Percentiles rank a stretch among this genome's conserved stretches.
Conservation (phyloP, 306 rosid species). For the Inga leiocalycina region DNA sequence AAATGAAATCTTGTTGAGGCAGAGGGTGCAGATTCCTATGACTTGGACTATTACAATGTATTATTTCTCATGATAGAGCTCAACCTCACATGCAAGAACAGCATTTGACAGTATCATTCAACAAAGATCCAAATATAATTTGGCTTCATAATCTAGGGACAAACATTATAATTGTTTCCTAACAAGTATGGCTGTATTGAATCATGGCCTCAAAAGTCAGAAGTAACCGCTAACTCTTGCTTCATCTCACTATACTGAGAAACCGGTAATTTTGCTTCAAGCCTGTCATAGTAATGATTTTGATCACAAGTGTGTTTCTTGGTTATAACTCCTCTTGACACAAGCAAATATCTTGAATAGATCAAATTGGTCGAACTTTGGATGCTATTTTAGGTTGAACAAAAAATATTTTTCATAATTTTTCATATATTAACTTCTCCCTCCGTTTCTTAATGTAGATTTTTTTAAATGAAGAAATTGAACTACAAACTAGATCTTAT, state of each 20-base stretch:
- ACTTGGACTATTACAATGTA: neutral
- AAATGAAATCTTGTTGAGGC: conserved; percentile 7
- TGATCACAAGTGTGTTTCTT: neutral
- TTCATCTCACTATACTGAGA: neutral
- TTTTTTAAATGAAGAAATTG: too few species aligned
- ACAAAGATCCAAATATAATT: conserved; percentile 15
- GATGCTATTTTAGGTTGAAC: neutral
- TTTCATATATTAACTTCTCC: neutral
- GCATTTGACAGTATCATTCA: conserved; percentile 13
- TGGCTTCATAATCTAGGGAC: conserved; percentile 32
- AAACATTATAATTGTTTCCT: conserved; percentile 20
- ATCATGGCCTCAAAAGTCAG: neutral
- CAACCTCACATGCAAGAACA: neutral
- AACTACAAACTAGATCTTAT: too few species aligned
- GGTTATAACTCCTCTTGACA: conserved; percentile 1
- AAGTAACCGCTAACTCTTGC: conserved; percentile 9
- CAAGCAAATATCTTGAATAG: neutral
- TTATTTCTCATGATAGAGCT: neutral
- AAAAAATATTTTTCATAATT: too few species aligned
- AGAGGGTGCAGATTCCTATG: conserved; percentile 2
- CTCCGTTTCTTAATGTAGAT: too few species aligned
- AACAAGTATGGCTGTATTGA: neutral
- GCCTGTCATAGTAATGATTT: conserved; percentile 32
- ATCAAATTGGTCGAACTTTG: conserved; percentile 27
- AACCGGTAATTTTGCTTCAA: neutral